Evolutionary conservation across 225 moss, liverwort and hornwort genomes (phyloP).

Genomic region (Thuidium tamariscinum): DNA sequence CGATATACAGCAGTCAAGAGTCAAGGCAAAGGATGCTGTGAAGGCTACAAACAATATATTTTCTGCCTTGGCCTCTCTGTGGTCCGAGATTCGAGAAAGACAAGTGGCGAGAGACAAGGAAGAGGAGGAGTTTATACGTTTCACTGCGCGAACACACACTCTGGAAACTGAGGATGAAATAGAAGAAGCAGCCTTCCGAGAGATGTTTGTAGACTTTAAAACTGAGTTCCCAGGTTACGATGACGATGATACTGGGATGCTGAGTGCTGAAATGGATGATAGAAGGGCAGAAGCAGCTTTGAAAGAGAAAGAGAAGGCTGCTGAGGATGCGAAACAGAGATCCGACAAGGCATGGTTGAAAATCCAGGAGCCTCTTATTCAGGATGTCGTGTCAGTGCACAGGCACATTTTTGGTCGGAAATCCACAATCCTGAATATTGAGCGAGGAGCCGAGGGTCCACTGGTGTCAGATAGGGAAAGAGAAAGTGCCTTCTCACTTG

Average conservation of each 20-base stretch:
- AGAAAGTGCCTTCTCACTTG: constrained; percentile 45
- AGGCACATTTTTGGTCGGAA: constrained; percentile 38
- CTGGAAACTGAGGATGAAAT: constrained; percentile 68
- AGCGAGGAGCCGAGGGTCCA: background rate
- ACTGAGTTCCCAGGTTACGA: constrained; percentile 47
- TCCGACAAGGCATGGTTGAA: constrained; percentile 64
- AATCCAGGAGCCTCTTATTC: constrained; percentile 62
- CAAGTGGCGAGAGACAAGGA: constrained; percentile 34
- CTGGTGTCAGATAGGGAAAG: constrained; percentile 51
- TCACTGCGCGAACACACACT: constrained; percentile 49
- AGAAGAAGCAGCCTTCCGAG: constrained; percentile 64
- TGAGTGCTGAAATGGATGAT: constrained; percentile 66
- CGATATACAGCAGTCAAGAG: constrained; percentile 44
- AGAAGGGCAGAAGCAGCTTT: constrained; percentile 47
- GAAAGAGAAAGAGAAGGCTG: constrained; percentile 28
- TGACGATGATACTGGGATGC: constrained; percentile 35
- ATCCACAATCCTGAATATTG: background rate
- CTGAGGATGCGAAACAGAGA: constrained; percentile 28
- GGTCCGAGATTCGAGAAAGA: constrained; percentile 49
- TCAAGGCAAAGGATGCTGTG: constrained; percentile 33
- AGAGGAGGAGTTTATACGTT: constrained; percentile 40
- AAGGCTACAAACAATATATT: constrained; percentile 33
- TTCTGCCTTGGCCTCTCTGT: constrained; percentile 20
- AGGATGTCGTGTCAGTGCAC: constrained; percentile 66
- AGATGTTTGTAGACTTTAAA: constrained; percentile 69